Conservation (phyloP, 2,329 filamentous ascomycete genomes). For the Pyricularia sp. region DNA sequence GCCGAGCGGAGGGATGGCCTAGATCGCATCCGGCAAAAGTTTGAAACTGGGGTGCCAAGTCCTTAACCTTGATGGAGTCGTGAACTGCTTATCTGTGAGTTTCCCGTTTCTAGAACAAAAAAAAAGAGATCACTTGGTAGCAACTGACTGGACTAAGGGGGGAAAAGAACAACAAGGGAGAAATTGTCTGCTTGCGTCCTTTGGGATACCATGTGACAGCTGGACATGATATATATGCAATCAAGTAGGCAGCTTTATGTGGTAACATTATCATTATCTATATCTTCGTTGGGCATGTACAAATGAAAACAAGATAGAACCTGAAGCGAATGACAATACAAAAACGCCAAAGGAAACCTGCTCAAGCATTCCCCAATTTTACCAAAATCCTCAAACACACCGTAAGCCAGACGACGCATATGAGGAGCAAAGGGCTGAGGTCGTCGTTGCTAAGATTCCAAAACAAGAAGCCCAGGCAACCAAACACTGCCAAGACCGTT, state of each 20-base stretch:
- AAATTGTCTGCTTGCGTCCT: not conserved
- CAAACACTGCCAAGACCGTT: not conserved
- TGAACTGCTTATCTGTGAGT: not conserved
- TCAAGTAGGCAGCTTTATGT: not conserved
- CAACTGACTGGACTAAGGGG: no score
- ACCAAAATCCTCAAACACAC: not conserved
- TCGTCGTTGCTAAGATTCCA: not conserved
- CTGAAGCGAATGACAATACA: not conserved
- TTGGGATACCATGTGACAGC: no score
- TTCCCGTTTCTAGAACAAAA: not conserved
- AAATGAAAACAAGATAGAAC: not conserved
- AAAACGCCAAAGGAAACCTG: not conserved
- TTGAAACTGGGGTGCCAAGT: no score
- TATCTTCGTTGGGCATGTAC: not conserved
- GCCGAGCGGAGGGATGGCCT: not conserved
- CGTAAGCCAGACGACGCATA: not conserved
- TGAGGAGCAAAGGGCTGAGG: not conserved
- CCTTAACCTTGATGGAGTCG: no score
- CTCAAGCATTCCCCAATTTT: slow-evolving; percentile 17
- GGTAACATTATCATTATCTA: not conserved
- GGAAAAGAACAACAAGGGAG: no score
- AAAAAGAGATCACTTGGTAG: no score
- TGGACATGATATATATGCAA: not conserved
- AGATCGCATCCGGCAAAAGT: not conserved
- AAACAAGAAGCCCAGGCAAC: not conserved